Evolutionary conservation across 768 basidiomycete species (phyloP).

Genomic region (Pseudohyphozyma bogoriensis): DNA sequence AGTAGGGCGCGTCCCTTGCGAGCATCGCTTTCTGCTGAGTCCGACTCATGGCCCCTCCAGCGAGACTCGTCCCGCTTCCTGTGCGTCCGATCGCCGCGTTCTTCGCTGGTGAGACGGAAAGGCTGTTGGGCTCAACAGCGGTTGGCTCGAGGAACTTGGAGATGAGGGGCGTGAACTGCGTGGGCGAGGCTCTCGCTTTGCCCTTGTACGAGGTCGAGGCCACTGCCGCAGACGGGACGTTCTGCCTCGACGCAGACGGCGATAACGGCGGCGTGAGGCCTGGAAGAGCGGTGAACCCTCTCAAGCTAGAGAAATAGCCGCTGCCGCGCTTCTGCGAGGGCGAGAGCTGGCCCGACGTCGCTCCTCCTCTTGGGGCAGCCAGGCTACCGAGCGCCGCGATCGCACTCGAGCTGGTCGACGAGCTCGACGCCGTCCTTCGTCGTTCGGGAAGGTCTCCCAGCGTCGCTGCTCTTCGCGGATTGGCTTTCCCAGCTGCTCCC

Average conservation of each 20-base stretch:
- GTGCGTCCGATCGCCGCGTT: conserved; percentile 9
- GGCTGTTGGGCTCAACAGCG: too few relatives aligned
- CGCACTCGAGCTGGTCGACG: too few relatives aligned
- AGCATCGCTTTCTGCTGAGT: conserved; percentile 29
- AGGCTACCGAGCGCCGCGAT: too few relatives aligned
- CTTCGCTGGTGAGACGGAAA: conserved; percentile 3
- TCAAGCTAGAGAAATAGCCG: conserved; percentile 20
- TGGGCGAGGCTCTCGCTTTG: conserved; percentile 2
- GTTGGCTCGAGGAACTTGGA: conserved; percentile 22
- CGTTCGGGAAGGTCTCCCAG: too few relatives aligned
- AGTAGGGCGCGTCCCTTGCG: conserved; percentile 22
- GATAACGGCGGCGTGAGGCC: conserved; percentile 16
- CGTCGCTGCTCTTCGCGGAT: too few relatives aligned
- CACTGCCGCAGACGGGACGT: neutral
- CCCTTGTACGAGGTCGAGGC: neutral
- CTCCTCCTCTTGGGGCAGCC: neutral
- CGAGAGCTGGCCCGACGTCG: too few relatives aligned
- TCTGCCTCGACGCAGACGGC: conserved; percentile 7
- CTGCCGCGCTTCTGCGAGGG: too few relatives aligned
- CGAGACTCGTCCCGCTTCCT: too few relatives aligned
- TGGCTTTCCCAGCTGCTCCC: too few relatives aligned
- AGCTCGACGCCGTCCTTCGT: too few relatives aligned
- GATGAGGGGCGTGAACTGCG: conserved; percentile 11
- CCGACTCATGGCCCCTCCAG: conserved; percentile 19
- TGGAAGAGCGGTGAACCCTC: conserved; percentile 8